phyloP scores from a whole-genome alignment of 2,329 filamentous ascomycete genomes.

The Rhinocladiella mackenziei region DNA sequence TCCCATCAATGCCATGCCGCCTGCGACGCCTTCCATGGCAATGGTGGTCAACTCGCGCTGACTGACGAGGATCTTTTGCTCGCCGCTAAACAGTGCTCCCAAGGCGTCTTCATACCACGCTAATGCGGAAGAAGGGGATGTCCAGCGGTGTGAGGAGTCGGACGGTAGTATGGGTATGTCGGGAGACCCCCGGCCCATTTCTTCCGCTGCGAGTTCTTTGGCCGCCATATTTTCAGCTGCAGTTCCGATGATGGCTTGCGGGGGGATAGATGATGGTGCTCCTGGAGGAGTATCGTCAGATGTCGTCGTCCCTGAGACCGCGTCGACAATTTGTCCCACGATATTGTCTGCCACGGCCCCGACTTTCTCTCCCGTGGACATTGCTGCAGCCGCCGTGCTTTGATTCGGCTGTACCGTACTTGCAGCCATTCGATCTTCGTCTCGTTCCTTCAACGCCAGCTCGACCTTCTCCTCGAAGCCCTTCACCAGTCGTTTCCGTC shows the following conservation, averaged over 20 bases:
- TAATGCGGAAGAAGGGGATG: slow-evolving; percentile 31
- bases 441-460: slow-evolving; percentile 66
- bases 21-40: slow-evolving; percentile 62
- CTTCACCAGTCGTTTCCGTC: slow-evolving; percentile 71
- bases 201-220: slow-evolving; percentile 14
- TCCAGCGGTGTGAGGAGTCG: slow-evolving; percentile 19
- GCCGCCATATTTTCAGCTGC: slow-evolving; percentile 15
- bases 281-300: slow-evolving; percentile 1
- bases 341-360: slow-evolving; percentile 25
- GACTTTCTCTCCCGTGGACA: slow-evolving; percentile 15
- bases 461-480: slow-evolving; percentile 77
- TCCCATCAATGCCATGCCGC: slow-evolving; percentile 60
- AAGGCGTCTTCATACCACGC: slow-evolving; percentile 49
- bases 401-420: slow-evolving; percentile 16
- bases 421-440: slow-evolving; percentile 29
- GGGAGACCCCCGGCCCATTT: slow-evolving; percentile 1
- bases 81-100: slow-evolving; percentile 63
- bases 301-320: slow-evolving; percentile 15
- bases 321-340: slow-evolving; percentile 23
- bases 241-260: slow-evolving; percentile 16
- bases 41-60: slow-evolving; percentile 69
- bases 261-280: not conserved
- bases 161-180: slow-evolving; percentile 4
- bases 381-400: slow-evolving; percentile 4
- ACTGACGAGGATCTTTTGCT: slow-evolving; percentile 54